These are phyloP conservation scores for Xylariaceae sp. DNA, from an alignment of 2,329 filamentous ascomycete species.

Conservation along the genomic window DNA sequence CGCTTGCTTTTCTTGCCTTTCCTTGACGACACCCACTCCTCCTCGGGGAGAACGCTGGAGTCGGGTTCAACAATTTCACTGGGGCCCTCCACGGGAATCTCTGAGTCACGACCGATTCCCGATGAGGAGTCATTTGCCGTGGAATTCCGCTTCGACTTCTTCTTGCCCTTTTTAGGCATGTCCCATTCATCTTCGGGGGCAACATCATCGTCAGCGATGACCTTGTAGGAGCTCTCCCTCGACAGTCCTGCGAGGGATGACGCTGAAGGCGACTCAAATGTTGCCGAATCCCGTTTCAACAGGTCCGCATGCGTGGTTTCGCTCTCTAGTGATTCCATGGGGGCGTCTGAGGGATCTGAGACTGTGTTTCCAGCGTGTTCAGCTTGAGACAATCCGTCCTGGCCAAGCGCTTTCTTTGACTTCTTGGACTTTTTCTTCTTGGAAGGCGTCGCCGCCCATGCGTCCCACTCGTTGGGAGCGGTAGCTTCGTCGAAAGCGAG, in stretches of 20 bases:
- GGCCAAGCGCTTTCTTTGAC: slow-evolving; percentile 19
- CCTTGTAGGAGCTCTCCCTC: slow-evolving; percentile 4
- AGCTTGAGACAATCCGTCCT: slow-evolving; percentile 12
- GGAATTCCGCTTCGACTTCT: slow-evolving; percentile 24
- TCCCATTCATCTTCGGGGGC: slow-evolving; percentile 13
- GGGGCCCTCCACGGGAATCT: slow-evolving; percentile 17
- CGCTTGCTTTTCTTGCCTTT: slow-evolving; percentile 26
- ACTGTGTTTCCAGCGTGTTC: no score
- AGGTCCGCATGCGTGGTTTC: slow-evolving; percentile 8
- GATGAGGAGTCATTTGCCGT: slow-evolving; percentile 10
- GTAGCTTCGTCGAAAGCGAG: no score
- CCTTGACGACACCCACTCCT: slow-evolving; percentile 20
- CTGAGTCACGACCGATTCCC: slow-evolving; percentile 6
- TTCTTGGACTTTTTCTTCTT: slow-evolving; percentile 20
- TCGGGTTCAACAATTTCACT: slow-evolving; percentile 14
- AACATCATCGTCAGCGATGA: slow-evolving; percentile 5
- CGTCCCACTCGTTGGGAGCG: no score
- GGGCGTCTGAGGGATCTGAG: no score
- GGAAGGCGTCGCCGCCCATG: slow-evolving; percentile 16
- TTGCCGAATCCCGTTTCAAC: slow-evolving; percentile 3
- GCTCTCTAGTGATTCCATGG: no score
- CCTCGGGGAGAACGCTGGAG: slow-evolving; percentile 13
- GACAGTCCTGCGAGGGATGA: slow-evolving; percentile 10
- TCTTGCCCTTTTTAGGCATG: slow-evolving; percentile 36
- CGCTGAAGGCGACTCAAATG: slow-evolving; percentile 5